Evolutionary conservation across 2,329 filamentous ascomycete genomes (phyloP).

Genomic region (Cadophora gregata): DNA sequence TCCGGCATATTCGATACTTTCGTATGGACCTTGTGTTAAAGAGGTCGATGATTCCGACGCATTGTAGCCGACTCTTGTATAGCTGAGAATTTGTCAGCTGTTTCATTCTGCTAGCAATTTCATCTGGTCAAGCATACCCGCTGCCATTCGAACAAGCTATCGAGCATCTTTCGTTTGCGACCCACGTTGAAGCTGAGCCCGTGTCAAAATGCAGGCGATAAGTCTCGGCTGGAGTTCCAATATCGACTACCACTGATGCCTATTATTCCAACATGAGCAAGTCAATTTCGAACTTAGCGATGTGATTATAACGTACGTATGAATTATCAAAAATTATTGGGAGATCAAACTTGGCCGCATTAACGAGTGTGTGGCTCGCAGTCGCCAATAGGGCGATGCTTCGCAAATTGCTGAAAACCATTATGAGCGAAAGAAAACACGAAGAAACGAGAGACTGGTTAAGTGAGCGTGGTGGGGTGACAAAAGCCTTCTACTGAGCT

Average conservation of each 20-base stretch:
- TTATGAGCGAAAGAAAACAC: neutral
- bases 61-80: conserved; percentile 6
- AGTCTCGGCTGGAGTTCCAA: conserved; percentile 2
- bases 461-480: neutral
- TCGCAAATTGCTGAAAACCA: neutral
- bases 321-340: neutral
- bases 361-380: neutral
- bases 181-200: conserved; percentile 1
- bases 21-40: neutral
- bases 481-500: neutral
- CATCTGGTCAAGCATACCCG: neutral
- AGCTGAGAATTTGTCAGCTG: neutral
- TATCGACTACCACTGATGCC: neutral
- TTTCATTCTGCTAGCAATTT: neutral
- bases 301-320: neutral
- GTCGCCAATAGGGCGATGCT: neutral
- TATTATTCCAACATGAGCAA: neutral
- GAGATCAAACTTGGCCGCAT: neutral
- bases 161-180: neutral
- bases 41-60: neutral
- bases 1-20: neutral
- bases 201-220: conserved; percentile 9
- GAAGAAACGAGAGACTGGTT: neutral
- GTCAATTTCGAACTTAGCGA: too few species aligned
- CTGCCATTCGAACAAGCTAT: neutral